A percentile compares a stretch with the other conserved stretches of the same genome.
Conservation (phyloP, 495 filamentous ascomycete species). For the Trichoderma reesei region DNA sequence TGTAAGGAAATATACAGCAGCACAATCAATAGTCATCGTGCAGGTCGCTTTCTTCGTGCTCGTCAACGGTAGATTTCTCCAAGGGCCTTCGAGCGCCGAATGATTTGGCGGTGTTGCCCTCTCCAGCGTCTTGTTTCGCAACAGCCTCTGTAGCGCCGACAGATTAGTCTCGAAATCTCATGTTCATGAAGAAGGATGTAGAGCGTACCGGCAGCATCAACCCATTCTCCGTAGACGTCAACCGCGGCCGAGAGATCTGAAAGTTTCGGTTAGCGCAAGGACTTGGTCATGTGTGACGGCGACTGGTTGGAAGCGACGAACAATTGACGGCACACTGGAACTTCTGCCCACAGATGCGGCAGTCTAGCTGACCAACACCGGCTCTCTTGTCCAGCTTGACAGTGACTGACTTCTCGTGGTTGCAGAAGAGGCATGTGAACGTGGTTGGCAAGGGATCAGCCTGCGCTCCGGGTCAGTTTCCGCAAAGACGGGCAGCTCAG, state of each 20-base stretch:
- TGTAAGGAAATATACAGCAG: constrained; percentile 16
- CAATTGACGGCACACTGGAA: constrained; percentile 92
- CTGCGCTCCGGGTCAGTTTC: constrained; percentile 33
- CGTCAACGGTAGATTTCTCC: constrained; percentile 9
- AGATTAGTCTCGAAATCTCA: constrained; percentile 14
- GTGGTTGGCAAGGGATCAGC: constrained; percentile 75
- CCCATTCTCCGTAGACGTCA: constrained; percentile 96
- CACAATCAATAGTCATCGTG: constrained; percentile 22
- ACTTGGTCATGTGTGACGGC: not conserved
- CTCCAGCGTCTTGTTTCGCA: constrained; percentile 29
- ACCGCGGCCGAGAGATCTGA: constrained; percentile 79
- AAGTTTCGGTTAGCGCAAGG: not conserved
- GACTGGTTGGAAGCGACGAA: constrained; percentile 31
- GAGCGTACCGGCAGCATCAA: constrained; percentile 79
- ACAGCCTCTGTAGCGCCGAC: constrained; percentile 27
- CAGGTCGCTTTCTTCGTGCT: constrained; percentile 29
- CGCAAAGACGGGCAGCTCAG: constrained; percentile 3
- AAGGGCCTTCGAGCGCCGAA: not conserved
- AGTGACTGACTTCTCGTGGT: constrained; percentile 83
- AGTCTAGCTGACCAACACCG: constrained; percentile 71
- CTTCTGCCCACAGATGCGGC: constrained; percentile 85
- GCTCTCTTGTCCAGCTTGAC: constrained; percentile 89
- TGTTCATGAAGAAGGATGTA: too few relatives aligned
- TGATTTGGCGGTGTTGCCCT: constrained; percentile 23
- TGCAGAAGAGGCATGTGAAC: constrained; percentile 97